phyloP scores from a whole-genome alignment of 208 protist species.

The Crithidia sp. region DNA sequence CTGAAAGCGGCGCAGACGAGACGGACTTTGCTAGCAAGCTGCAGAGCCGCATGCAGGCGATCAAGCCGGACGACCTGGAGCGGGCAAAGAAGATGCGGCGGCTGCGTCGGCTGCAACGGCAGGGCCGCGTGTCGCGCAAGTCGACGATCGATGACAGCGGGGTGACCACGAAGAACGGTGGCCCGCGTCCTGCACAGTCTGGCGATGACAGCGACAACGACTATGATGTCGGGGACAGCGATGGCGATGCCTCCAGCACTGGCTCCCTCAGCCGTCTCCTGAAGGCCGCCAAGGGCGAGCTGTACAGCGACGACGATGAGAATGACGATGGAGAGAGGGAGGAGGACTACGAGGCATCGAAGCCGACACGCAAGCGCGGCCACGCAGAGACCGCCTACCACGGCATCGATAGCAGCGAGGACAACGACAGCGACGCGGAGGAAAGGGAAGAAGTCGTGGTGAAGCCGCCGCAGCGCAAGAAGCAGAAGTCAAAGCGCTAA shows the following conservation, averaged over 20 bases:
- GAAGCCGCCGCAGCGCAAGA: conserved; percentile 10
- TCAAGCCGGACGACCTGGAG: conserved; percentile 57
- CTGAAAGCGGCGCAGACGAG: conserved; percentile 16
- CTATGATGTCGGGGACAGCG: conserved; percentile 23
- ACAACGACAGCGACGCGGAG: conserved; percentile 27
- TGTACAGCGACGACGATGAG: conserved; percentile 38
- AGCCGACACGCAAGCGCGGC: conserved; percentile 15
- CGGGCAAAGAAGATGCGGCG: conserved; percentile 80
- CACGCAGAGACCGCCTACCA: conserved; percentile 20
- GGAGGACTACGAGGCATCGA: not conserved
- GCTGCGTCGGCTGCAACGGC: conserved; percentile 72
- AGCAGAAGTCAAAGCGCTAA: conserved; percentile 13
- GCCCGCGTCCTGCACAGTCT: conserved; percentile 15
- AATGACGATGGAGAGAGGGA: conserved; percentile 27
- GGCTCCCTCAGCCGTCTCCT: conserved; percentile 35
- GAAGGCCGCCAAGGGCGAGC: conserved; percentile 24
- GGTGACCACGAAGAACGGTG: conserved; percentile 31
- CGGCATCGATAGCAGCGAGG: conserved; percentile 35
- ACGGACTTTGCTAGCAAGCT: conserved; percentile 57
- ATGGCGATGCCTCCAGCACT: conserved; percentile 30
- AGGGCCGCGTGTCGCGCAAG: conserved; percentile 71
- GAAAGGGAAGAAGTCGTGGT: not conserved
- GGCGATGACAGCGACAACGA: conserved; percentile 32
- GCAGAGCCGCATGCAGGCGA: conserved; percentile 51
- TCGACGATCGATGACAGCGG: conserved; percentile 61